These are phyloP conservation scores for Melaleuca quinquenervia DNA, from an alignment of 345 rosid genomes.

Conservation along the genomic window DNA sequence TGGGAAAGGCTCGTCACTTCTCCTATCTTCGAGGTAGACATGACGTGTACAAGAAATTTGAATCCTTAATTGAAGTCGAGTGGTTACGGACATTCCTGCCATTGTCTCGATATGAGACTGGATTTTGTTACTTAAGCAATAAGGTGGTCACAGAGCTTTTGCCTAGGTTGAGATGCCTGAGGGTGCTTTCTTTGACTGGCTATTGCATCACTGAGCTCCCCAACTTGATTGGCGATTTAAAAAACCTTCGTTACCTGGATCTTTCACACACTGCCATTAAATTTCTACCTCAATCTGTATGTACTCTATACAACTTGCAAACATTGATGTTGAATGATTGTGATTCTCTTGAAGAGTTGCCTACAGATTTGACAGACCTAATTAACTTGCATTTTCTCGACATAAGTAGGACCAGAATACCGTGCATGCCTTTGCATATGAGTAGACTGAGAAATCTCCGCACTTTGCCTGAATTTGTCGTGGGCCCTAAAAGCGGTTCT, in stretches of 20 bases:
- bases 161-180: not conserved
- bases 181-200: conserved; percentile 9
- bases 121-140: conserved; percentile 1
- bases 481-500: conserved; percentile 3
- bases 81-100: conserved; percentile 10
- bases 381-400: conserved; percentile 12
- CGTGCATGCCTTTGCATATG: conserved; percentile 12
- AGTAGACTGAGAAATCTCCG: conserved; percentile 4
- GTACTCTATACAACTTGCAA: conserved; percentile 6
- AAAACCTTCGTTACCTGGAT: conserved; percentile 7
- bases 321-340: conserved; percentile 14
- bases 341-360: conserved; percentile 1
- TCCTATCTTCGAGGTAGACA: not conserved
- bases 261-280: conserved; percentile 5
- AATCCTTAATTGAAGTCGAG: not conserved
- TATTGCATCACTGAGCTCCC: conserved; percentile 10
- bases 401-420: not conserved
- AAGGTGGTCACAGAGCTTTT: not conserved
- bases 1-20: not conserved
- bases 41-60: not conserved
- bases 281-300: conserved; percentile 2
- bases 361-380: conserved; percentile 2
- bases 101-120: not conserved
- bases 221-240: not conserved
- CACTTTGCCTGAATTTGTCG: conserved; percentile 6